phyloP scores from a whole-genome alignment of 2,329 filamentous ascomycete genomes.

The Bertia moriformis region DNA sequence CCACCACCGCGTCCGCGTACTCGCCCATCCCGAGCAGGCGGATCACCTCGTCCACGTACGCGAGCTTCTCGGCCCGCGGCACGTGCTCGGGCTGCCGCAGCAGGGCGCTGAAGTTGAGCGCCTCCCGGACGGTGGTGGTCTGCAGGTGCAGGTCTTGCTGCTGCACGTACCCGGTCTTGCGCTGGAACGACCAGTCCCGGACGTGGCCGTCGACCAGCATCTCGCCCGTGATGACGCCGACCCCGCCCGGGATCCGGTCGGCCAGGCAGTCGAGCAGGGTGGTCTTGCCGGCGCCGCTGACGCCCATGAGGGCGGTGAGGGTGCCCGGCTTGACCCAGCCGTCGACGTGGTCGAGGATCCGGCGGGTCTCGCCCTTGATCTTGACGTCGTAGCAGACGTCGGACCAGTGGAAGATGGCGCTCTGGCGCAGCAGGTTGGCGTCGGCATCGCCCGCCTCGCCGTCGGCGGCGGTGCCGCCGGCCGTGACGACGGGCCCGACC shows the following conservation, averaged over 20 bases:
- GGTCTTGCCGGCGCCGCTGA: slow-evolving; percentile 76
- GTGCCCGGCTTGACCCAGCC: slow-evolving; percentile 67
- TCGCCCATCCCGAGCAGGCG: slow-evolving; percentile 40
- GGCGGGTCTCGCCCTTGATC: slow-evolving; percentile 36
- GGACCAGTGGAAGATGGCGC: slow-evolving; percentile 71
- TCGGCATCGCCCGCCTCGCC: too few relatives aligned
- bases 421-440: slow-evolving; percentile 28
- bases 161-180: slow-evolving; percentile 46
- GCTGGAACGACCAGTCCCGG: slow-evolving; percentile 44
- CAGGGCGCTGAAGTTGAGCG: slow-evolving; percentile 46
- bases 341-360: slow-evolving; percentile 37
- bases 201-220: slow-evolving; percentile 40
- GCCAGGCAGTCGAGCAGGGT: slow-evolving; percentile 68
- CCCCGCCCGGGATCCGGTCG: slow-evolving; percentile 43
- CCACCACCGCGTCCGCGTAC: slow-evolving; percentile 44
- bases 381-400: slow-evolving; percentile 66
- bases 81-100: slow-evolving; percentile 40
- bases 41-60: slow-evolving; percentile 48
- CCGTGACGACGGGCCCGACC: slow-evolving; percentile 37
- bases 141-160: slow-evolving; percentile 49
- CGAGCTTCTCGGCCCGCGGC: slow-evolving; percentile 36
- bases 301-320: slow-evolving; percentile 69
- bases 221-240: slow-evolving; percentile 32
- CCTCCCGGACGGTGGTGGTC: slow-evolving; percentile 47
- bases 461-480: slow-evolving; percentile 14